Conservation (phyloP, 495 filamentous ascomycete species). For the Talaromyces proteolyticus region DNA sequence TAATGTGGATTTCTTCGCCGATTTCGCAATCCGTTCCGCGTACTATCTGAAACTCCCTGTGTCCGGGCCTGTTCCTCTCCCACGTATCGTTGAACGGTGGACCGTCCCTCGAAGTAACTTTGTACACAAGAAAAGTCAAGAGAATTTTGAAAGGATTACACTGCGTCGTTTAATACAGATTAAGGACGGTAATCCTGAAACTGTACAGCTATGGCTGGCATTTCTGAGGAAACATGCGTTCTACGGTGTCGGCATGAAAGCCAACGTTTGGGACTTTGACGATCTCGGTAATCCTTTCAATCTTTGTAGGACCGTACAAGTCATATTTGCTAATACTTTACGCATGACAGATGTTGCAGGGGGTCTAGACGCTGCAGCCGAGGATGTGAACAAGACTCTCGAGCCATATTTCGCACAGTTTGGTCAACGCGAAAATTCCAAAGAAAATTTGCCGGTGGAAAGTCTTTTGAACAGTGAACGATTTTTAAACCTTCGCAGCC, state of each 20-base stretch:
- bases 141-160: conserved; percentile 94
- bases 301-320: background rate
- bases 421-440: conserved; percentile 45
- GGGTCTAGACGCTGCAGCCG: conserved; percentile 54
- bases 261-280: conserved; percentile 88
- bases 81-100: conserved; percentile 82
- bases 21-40: conserved; percentile 90
- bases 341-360: conserved; percentile 54
- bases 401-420: conserved; percentile 60
- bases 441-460: conserved; percentile 15
- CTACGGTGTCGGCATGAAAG: conserved; percentile 97
- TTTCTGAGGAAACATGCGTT: conserved; percentile 87
- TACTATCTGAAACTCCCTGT: conserved; percentile 90
- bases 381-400: conserved; percentile 53
- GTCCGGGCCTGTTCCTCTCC: conserved; percentile 82
- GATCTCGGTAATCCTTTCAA: conserved; percentile 46
- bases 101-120: conserved; percentile 88
- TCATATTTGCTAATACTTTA: background rate
- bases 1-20: conserved; percentile 89
- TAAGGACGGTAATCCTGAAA: conserved; percentile 84
- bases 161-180: conserved; percentile 85
- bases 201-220: conserved; percentile 83
- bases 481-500: conserved; percentile 22
- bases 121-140: conserved; percentile 93
- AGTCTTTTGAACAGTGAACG: conserved; percentile 27